These are phyloP conservation scores for Pterulicium gracile DNA, from an alignment of 1,284 basidiomycete species.

Conservation along the genomic window DNA sequence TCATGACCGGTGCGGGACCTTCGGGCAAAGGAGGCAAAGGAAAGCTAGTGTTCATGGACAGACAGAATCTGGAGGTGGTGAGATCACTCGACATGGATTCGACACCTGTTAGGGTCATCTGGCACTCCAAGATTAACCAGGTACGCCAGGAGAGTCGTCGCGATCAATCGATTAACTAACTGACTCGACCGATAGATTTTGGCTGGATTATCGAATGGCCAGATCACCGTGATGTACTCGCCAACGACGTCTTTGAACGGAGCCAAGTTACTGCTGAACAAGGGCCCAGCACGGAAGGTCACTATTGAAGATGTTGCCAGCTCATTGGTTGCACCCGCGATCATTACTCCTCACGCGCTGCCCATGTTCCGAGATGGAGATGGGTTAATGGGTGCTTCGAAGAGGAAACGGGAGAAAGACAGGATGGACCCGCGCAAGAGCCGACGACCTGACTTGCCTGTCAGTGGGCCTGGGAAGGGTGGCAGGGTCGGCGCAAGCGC, in stretches of 20 bases:
- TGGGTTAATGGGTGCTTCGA: conserved; percentile 55
- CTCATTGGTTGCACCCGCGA: conserved; percentile 69
- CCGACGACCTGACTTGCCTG: conserved; percentile 82
- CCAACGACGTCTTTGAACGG: conserved; percentile 82
- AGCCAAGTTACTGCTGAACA: conserved; percentile 78
- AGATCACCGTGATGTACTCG: conserved; percentile 85
- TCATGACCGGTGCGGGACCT: conserved; percentile 75
- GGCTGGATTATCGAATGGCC: conserved; percentile 78
- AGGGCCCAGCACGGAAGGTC: conserved; percentile 59
- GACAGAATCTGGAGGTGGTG: conserved; percentile 56
- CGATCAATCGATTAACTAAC: conserved; percentile 8
- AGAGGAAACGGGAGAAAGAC: conserved; percentile 83
- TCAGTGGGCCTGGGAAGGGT: conserved; percentile 84
- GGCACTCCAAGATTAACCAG: conserved; percentile 98
- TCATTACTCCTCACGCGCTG: conserved; percentile 83
- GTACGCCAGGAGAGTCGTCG: conserved; percentile 28
- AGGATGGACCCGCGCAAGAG: conserved; percentile 84
- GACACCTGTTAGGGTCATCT: conserved; percentile 80
- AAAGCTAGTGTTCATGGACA: conserved; percentile 62
- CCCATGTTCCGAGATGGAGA: conserved; percentile 85
- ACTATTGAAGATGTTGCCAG: conserved; percentile 80
- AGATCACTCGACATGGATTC: conserved; percentile 56
- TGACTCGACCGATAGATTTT: conserved; percentile 51
- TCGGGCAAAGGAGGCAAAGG: conserved; percentile 58
- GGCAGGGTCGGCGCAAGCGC: conserved; percentile 93